Conservation (phyloP, 2,329 filamentous ascomycete species). For the Akanthomyces uredinophilus region DNA sequence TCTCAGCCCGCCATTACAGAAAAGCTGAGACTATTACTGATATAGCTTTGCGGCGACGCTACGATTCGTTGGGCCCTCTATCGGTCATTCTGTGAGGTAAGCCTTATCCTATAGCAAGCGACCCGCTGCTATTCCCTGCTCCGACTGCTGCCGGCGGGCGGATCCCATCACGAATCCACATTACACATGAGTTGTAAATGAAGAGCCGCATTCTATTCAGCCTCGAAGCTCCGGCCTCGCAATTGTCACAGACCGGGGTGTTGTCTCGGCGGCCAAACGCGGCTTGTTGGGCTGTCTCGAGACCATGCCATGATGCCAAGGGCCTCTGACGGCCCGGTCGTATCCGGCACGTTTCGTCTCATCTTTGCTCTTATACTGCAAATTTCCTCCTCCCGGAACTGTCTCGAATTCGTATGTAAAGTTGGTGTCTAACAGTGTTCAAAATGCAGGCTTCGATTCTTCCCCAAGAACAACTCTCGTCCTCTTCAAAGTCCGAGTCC, state of each 20-base stretch:
- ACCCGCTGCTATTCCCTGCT: slow-evolving; percentile 4
- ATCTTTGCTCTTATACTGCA: not conserved
- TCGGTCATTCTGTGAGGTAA: slow-evolving; percentile 15
- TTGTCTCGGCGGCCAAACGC: not conserved
- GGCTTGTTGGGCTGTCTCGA: slow-evolving; percentile 1
- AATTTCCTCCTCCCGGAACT: not conserved
- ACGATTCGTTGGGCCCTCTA: not conserved
- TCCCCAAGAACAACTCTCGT: not conserved
- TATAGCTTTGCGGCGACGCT: not conserved
- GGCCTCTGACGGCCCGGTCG: not conserved
- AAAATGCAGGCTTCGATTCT: slow-evolving; percentile 3
- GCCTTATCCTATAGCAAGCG: slow-evolving; percentile 2
- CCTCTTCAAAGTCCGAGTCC: not conserved
- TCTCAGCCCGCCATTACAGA: not conserved
- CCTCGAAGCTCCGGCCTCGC: not conserved
- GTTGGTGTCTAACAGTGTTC: not conserved
- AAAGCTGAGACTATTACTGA: not conserved
- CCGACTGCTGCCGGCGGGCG: slow-evolving; percentile 5
- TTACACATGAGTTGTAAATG: slow-evolving; percentile 8
- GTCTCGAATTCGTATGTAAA: not conserved
- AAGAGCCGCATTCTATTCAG: not conserved
- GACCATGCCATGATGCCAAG: not conserved
- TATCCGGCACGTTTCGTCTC: slow-evolving; percentile 1
- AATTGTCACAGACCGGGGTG: not conserved
- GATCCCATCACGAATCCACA: slow-evolving; percentile 10